Conservation (phyloP, 1,139 yeast species). For the Debaryomyces nepalensis region DNA sequence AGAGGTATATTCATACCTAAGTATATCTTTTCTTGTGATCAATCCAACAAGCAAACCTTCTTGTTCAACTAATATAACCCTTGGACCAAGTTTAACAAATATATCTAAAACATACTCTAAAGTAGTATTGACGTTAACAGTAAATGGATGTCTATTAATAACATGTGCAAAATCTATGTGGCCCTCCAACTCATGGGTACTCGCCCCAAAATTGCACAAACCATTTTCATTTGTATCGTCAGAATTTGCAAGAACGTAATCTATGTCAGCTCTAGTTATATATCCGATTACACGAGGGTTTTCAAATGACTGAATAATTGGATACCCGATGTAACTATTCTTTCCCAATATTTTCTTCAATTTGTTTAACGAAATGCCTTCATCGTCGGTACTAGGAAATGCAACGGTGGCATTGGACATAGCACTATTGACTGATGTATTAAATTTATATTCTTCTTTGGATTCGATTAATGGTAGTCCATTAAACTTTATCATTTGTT, state of each 20-base stretch:
- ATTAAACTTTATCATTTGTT: slow-evolving; percentile 87
- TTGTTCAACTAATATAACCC: slow-evolving; percentile 65
- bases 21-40: slow-evolving; percentile 68
- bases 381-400: slow-evolving; percentile 44
- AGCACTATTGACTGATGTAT: slow-evolving; percentile 60
- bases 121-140: slow-evolving; percentile 57
- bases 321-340: slow-evolving; percentile 57
- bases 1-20: slow-evolving; percentile 54
- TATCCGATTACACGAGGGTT: slow-evolving; percentile 43
- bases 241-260: slow-evolving; percentile 25
- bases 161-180: slow-evolving; percentile 42
- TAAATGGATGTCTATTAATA: slow-evolving; percentile 67
- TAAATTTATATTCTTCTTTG: slow-evolving; percentile 66
- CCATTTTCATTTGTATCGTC: slow-evolving; percentile 20
- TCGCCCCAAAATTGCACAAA: slow-evolving; percentile 25
- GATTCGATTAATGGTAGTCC: slow-evolving; percentile 86
- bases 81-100: slow-evolving; percentile 81
- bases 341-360: slow-evolving; percentile 42
- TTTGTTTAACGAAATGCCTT: slow-evolving; percentile 37
- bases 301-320: slow-evolving; percentile 46
- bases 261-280: slow-evolving; percentile 40
- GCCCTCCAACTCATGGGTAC: slow-evolving; percentile 16
- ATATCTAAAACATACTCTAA: slow-evolving; percentile 69
- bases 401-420: slow-evolving; percentile 64
- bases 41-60: slow-evolving; percentile 60